Evolutionary conservation across 768 basidiomycete genomes (phyloP).

Genomic region (Auriculariales sp.): DNA sequence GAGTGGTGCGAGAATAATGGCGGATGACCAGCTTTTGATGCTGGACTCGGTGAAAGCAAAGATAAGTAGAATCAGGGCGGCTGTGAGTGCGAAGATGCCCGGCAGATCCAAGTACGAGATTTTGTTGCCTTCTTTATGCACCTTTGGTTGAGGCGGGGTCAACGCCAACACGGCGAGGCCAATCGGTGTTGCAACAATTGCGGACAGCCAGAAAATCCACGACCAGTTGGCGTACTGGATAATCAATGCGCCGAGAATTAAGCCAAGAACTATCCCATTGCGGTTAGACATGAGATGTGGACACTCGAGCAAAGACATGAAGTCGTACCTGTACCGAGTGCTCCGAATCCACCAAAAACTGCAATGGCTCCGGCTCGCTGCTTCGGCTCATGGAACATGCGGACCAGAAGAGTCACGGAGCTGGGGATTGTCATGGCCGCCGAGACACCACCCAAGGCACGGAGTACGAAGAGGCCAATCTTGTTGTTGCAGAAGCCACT

Average conservation of each 20-base stretch:
- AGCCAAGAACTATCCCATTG: not conserved
- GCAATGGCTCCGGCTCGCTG: constrained; percentile 16
- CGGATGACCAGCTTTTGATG: constrained; percentile 32
- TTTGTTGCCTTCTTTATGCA: not conserved
- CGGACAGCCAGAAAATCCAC: constrained; percentile 18
- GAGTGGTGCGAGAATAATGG: constrained; percentile 26
- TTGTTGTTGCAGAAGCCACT: constrained; percentile 1
- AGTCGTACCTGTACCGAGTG: constrained; percentile 13
- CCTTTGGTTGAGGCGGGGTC: constrained; percentile 1
- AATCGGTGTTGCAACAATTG: constrained; percentile 11
- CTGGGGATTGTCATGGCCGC: constrained; percentile 14
- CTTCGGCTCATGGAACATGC: constrained; percentile 18
- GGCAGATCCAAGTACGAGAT: constrained; percentile 18
- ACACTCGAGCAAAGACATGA: not conserved
- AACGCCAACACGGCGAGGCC: constrained; percentile 3
- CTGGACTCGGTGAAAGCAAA: constrained; percentile 28
- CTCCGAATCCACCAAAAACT: constrained; percentile 16
- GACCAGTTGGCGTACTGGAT: constrained; percentile 8
- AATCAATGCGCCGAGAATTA: constrained; percentile 8
- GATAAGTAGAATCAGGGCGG: constrained; percentile 20
- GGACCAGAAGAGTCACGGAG: constrained; percentile 15
- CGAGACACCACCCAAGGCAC: constrained; percentile 7
- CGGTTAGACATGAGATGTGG: not conserved
- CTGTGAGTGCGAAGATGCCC: constrained; percentile 21
- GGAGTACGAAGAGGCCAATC: constrained; percentile 2